A percentile compares a stretch with the other conserved stretches of the same genome.
Conservation (phyloP, 306 rosid species). For the Lathyrus tuberosus region DNA sequence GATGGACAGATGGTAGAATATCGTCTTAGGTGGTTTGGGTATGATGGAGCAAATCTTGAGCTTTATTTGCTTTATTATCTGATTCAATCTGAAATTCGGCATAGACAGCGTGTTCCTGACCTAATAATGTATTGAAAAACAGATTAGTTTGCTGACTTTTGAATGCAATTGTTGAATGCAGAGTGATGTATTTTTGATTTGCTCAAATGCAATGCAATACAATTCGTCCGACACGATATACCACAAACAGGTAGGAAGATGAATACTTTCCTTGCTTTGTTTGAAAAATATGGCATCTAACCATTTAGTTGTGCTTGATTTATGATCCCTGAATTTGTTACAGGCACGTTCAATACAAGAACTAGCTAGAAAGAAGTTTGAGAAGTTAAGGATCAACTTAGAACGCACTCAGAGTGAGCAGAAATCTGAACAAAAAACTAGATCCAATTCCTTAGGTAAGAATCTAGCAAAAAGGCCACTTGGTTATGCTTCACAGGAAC, state of each 20-base stretch:
- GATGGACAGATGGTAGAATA: constrained; percentile 9
- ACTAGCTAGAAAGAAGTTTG: constrained; percentile 82
- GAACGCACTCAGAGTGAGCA: constrained; percentile 71
- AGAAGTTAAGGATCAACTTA: constrained; percentile 63
- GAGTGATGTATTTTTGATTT: constrained; percentile 84
- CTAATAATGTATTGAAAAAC: constrained; percentile 19
- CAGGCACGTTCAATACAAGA: constrained; percentile 97
- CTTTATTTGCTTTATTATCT: constrained; percentile 32
- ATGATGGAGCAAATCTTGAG: constrained; percentile 15
- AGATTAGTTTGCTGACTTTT: constrained; percentile 35
- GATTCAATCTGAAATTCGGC: constrained; percentile 5
- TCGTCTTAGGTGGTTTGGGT: neutral
- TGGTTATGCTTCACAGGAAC: constrained; percentile 72
- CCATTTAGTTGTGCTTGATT: constrained; percentile 33
- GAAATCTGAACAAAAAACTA: constrained; percentile 69
- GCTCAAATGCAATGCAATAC: constrained; percentile 96
- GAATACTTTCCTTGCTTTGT: constrained; percentile 8
- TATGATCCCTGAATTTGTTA: constrained; percentile 38
- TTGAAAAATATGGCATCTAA: constrained; percentile 1
- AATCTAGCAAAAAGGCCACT: constrained; percentile 73
- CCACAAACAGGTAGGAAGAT: constrained; percentile 78
- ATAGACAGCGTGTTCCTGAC: constrained; percentile 11
- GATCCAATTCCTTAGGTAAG: constrained; percentile 66
- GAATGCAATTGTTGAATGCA: constrained; percentile 58
- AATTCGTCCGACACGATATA: constrained; percentile 89